Conservation (phyloP, 805 yeast species). For the Suhomyces prunicola region DNA sequence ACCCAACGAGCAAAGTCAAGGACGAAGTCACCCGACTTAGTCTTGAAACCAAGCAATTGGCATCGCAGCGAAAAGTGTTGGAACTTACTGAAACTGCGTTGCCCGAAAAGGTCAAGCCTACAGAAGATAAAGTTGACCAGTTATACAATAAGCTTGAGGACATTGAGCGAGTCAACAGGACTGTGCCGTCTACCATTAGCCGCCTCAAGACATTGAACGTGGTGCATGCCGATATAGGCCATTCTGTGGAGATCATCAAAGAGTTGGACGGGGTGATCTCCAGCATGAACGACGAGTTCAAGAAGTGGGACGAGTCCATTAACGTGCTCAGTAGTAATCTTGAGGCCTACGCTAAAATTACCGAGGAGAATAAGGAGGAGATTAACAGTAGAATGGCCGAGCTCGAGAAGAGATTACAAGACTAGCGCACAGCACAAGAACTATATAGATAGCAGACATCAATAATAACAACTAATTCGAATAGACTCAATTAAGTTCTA, state of each 20-base stretch:
- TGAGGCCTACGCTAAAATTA: conserved; percentile 17
- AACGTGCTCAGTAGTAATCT: conserved; percentile 20
- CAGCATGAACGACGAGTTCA: conserved; percentile 24
- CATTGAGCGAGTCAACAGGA: conserved; percentile 18
- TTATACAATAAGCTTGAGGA: conserved; percentile 24
- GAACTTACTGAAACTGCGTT: conserved; percentile 5
- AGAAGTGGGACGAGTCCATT: conserved; percentile 29
- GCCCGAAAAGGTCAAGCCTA: not conserved
- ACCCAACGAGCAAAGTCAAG: conserved; percentile 22
- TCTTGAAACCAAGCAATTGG: conserved; percentile 24
- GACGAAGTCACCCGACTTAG: conserved; percentile 21
- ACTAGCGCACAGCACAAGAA: no score
- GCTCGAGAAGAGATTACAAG: conserved; percentile 8
- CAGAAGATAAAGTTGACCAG: conserved; percentile 22
- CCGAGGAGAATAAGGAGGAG: conserved; percentile 22
- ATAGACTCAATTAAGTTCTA: no score
- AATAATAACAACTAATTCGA: no score
- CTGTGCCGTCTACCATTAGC: conserved; percentile 23
- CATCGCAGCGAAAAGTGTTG: conserved; percentile 11
- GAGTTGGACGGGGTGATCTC: conserved; percentile 26
- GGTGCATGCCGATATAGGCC: conserved; percentile 32
- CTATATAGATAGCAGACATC: no score
- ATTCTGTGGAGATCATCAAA: conserved; percentile 21
- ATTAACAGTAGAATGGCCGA: conserved; percentile 10
- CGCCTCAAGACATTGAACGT: conserved; percentile 31